Base-by-base conservation (phyloP, 2,329 filamentous ascomycete species). In the Xylogone sp. region DNA sequence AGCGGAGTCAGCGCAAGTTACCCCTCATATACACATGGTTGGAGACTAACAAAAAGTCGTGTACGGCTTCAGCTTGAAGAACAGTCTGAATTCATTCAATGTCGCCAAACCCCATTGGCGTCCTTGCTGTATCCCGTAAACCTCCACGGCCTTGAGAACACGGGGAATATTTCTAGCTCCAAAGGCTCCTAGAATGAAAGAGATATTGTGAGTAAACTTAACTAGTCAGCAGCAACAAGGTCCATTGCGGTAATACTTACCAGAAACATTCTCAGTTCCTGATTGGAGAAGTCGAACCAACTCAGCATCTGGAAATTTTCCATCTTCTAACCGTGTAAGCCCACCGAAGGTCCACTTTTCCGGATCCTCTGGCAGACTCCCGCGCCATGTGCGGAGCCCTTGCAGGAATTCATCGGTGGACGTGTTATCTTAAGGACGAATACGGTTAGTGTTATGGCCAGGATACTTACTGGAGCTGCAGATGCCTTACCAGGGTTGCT, bases 1-100 rank as follows among this genome's bases (percentile, higher is more conserved):
- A 10, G 24, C 24, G 24, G 24, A 27, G 10, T 27, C 24, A 27
- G 24, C 24, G 24, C 24, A 27, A 27, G 24, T 27, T 27, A 27
- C 10, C 24, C 10, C 24, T 27, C 24, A 27, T 27, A 27, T 27
- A 27, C 24, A 27, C 24, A 27, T 27, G 24, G 24, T 10, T 27
- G 24, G 6, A 27, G 24, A 27, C 24, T 27, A 27, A 27, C 24
- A 27, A 54, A 94, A 94, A 0, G 75, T 86, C 19, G 84, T 81
- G 62, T 94, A 85, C 0, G 82, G 79, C 70, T 87, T 87, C 4
- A 95, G 73, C 2, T 83, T 82, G 59, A 94, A 94, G 71, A 90
- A 87, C 65, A 87, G 86, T 46, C 90, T 80, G 74, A 94, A 94
- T 71, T 94, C 90, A 63, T 94, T 94, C 54, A 95, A 73, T 0